These are phyloP conservation scores for Phallus indusiatus DNA, from an alignment of 768 basidiomycete species.

Conservation along the genomic window DNA sequence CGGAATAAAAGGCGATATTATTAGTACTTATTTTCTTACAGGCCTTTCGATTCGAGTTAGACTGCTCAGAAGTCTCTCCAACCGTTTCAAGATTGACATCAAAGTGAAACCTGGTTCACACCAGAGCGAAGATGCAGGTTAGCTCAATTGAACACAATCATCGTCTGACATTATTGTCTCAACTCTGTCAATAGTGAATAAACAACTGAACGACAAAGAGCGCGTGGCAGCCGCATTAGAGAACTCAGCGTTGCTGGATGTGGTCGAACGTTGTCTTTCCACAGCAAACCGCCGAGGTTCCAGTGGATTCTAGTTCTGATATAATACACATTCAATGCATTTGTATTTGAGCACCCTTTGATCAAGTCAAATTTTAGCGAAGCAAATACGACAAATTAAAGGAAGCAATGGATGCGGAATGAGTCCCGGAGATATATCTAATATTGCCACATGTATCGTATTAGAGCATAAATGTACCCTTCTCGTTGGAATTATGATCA, in stretches of 20 bases:
- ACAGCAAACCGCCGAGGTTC: slow-evolving; percentile 29
- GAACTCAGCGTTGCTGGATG: slow-evolving; percentile 76
- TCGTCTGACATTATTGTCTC: not conserved
- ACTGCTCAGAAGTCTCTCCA: slow-evolving; percentile 79
- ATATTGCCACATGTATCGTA: no score
- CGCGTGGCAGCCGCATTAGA: slow-evolving; percentile 95
- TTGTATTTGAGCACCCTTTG: no score
- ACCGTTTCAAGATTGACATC: slow-evolving; percentile 92
- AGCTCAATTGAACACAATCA: not conserved
- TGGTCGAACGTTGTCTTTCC: slow-evolving; percentile 71
- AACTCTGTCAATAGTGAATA: slow-evolving; percentile 60
- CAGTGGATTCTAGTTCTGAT: no score
- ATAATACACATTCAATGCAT: no score
- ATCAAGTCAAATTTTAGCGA: no score
- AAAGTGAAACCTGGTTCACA: slow-evolving; percentile 90
- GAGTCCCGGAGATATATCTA: no score
- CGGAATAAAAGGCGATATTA: not conserved
- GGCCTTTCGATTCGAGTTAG: slow-evolving; percentile 95
- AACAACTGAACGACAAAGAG: slow-evolving; percentile 98
- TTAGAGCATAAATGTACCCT: no score
- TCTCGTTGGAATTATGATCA: no score
- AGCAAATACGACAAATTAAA: no score
- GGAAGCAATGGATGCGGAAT: no score
- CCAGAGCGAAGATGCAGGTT: slow-evolving; percentile 86
- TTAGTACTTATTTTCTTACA: slow-evolving; percentile 20